Evolutionary conservation across 1,284 basidiomycete genomes (phyloP), one percentile per base, ranked within the genome.

Genomic region (Polyporus tsugae): DNA sequence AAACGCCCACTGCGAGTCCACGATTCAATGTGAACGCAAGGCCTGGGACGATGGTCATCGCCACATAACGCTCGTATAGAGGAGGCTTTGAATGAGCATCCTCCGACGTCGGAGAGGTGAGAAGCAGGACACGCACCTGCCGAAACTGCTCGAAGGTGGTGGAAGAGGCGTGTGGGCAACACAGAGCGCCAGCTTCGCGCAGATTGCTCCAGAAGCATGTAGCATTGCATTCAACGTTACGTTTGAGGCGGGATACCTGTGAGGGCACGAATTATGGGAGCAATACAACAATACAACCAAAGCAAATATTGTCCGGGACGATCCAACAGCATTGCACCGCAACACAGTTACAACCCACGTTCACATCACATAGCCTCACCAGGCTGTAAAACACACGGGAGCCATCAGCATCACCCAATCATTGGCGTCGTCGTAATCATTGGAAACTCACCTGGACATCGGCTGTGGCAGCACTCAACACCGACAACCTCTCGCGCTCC

Each of bases 351-450:
- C 15, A 53, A 19, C 13, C 29, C 6, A 46, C 11, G 52, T 33
- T 53, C 29, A 53, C 25, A 33, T 53, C 52, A 33, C 52, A 53
- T 53, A 53, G 52, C 52, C 52, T 53, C 52, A 5, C 52, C 52
- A 33, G 52, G 29, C 29, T 53, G 52, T 29, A 53, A 53, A 1
- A 29, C 29, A 29, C 52, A 33, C 52, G 7, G 17, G 29, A 29
- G 6, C 52, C 46, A 49, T 49, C 46, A 49, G 46, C 46, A 33
- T 29, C 52, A 9, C 15, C 29, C 52, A 53, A 33, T 33, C 25
- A 53, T 4, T 33, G 29, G 52, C 11, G 13, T 7, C 1, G 17
- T 17, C 46, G 22, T 11, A 44, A 25, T 52, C 46, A 25, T 25
- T 25, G 29, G 22, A 7, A 53, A 53, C 52, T 53, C 52, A 53